A percentile compares a stretch with the other conserved stretches of the same genome.
These are phyloP conservation scores for Garcia nutans DNA, from an alignment of 345 rosid species.

Conservation along the genomic window DNA sequence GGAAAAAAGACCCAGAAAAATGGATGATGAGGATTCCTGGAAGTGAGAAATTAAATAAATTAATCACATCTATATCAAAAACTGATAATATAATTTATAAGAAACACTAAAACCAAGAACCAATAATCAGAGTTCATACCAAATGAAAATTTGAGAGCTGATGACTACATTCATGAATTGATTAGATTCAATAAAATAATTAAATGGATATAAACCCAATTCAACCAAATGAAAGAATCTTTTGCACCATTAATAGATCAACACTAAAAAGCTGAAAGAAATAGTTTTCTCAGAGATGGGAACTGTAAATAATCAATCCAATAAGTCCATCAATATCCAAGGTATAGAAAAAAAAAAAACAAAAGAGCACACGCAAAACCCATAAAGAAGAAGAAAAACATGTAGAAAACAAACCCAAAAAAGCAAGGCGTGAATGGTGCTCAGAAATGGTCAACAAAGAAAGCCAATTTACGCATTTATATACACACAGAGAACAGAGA, in stretches of 20 bases:
- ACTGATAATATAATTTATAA: background rate
- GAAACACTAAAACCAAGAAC: no score
- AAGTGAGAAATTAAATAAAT: slow-evolving; percentile 3
- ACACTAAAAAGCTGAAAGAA: background rate
- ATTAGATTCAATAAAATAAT: no score
- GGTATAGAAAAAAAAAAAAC: background rate
- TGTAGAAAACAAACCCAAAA: background rate
- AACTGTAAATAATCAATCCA: background rate
- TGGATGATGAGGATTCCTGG: background rate
- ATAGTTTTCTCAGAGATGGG: background rate
- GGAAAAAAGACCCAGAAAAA: background rate
- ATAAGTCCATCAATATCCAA: background rate
- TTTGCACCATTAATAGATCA: slow-evolving; percentile 5
- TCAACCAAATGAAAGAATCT: background rate
- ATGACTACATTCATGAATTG: no score
- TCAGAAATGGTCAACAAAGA: background rate
- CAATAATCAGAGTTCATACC: no score
- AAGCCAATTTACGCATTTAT: background rate
- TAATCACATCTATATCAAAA: background rate
- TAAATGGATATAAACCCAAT: background rate
- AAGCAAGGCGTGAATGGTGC: background rate
- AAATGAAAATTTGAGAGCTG: no score
- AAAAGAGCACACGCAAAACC: background rate
- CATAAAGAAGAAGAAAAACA: background rate
- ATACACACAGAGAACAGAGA: background rate